Percentiles rank a stretch among this genome's conserved stretches.
phyloP scores from a whole-genome alignment of 2,329 filamentous ascomycete species.

The Lasiodiplodia theobromae region DNA sequence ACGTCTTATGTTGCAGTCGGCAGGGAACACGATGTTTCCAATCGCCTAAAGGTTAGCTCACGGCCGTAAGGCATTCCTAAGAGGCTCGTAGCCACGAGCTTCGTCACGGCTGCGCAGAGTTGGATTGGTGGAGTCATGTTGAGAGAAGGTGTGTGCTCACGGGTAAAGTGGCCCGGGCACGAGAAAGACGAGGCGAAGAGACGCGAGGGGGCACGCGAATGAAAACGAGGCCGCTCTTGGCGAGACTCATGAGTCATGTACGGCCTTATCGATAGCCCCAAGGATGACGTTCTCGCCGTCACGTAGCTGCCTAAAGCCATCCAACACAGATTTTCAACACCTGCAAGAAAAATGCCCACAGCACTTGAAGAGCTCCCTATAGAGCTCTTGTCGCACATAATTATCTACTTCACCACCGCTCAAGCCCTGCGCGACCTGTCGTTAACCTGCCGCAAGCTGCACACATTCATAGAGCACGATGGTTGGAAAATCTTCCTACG shows the following conservation, averaged over 20 bases:
- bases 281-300: slow-evolving; percentile 12
- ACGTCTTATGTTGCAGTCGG: slow-evolving; percentile 18
- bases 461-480: slow-evolving; percentile 54
- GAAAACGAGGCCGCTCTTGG: neutral
- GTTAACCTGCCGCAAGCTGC: slow-evolving; percentile 54
- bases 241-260: neutral
- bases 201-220: neutral
- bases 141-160: neutral
- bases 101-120: neutral
- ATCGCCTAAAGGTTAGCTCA: neutral
- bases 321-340: neutral
- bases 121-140: neutral
- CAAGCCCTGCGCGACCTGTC: slow-evolving; percentile 54
- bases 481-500: slow-evolving; percentile 58
- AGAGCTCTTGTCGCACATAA: slow-evolving; percentile 48
- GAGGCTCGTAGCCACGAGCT: neutral
- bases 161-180: slow-evolving; percentile 13
- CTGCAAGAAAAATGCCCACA: neutral
- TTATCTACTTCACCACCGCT: slow-evolving; percentile 53
- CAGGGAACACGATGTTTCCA: neutral
- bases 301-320: neutral
- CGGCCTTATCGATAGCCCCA: slow-evolving; percentile 3
- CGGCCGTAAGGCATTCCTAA: neutral
- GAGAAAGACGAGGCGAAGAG: neutral
- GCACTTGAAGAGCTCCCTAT: slow-evolving; percentile 39